Evolutionary conservation across 1,139 yeast genomes (phyloP).

Genomic region (Geotrichum cucujoidarum): DNA sequence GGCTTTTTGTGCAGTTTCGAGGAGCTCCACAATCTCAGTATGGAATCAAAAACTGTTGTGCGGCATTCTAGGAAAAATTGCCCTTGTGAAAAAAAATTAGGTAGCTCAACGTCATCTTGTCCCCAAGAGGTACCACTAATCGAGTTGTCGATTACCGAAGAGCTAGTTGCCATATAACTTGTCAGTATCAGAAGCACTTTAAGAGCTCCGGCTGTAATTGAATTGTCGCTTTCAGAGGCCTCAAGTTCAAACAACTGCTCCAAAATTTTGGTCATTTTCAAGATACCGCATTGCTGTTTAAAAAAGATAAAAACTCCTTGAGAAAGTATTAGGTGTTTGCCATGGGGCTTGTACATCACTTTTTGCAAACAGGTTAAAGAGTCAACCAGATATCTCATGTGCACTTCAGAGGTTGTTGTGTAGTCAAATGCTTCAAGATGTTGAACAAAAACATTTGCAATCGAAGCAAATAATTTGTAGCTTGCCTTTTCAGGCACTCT

Average conservation of each 20-base stretch:
- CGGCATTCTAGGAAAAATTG: constrained; percentile 36
- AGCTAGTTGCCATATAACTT: constrained; percentile 24
- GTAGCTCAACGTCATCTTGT: constrained; percentile 25
- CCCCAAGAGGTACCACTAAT: constrained; percentile 26
- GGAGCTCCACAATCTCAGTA: constrained; percentile 31
- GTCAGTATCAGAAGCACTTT: constrained; percentile 25
- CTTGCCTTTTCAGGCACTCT: constrained; percentile 10
- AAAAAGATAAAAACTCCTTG: constrained; percentile 33
- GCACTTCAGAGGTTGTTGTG: constrained; percentile 12
- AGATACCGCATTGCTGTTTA: constrained; percentile 34
- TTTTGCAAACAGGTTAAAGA: constrained; percentile 23
- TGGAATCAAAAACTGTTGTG: constrained; percentile 25
- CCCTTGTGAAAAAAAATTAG: constrained; percentile 31
- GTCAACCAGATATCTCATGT: constrained; percentile 17
- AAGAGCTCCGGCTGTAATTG: constrained; percentile 17
- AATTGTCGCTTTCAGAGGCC: constrained; percentile 12
- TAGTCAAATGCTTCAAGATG: constrained; percentile 23
- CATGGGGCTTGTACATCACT: constrained; percentile 28
- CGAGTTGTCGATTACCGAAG: constrained; percentile 26
- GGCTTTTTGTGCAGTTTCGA: constrained; percentile 26
- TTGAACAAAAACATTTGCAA: constrained; percentile 30
- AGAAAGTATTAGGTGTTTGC: constrained; percentile 20
- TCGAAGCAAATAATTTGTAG: constrained; percentile 21
- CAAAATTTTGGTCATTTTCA: constrained; percentile 27
- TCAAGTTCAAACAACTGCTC: constrained; percentile 23